Percentiles rank a stretch among this genome's conserved stretches.
Evolutionary conservation across 169 alveolate genomes (phyloP).

Genomic region (Plasmodium inui): DNA sequence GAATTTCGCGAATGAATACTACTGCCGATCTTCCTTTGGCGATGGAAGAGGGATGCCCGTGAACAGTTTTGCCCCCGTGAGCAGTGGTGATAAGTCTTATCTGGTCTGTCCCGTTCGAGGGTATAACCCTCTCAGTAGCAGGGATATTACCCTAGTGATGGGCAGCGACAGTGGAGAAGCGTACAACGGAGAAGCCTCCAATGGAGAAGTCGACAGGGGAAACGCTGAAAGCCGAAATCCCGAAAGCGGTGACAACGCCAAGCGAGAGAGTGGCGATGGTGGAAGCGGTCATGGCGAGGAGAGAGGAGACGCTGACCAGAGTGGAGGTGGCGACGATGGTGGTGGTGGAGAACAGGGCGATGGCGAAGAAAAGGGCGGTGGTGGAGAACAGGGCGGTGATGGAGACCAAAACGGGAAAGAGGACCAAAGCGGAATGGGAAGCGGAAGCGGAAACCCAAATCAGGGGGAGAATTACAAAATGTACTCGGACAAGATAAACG

Average conservation of each 20-base stretch:
- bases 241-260: not conserved
- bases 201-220: not conserved
- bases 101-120: not conserved
- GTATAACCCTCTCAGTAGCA: not conserved
- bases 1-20: not conserved
- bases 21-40: not conserved
- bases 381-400: not conserved
- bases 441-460: too few species aligned
- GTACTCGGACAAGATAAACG: constrained; percentile 24
- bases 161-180: not conserved
- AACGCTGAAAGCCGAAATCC: not conserved
- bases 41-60: not conserved
- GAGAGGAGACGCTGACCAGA: not conserved
- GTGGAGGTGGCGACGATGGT: not conserved
- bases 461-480: constrained; percentile 6
- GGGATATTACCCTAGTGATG: not conserved
- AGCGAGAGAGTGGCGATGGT: not conserved
- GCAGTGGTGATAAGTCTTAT: not conserved
- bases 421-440: not conserved
- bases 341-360: not conserved
- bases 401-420: not conserved
- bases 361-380: not conserved
- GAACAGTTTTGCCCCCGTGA: not conserved
- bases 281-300: not conserved
- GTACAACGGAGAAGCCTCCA: not conserved